These are phyloP conservation scores for Isoetes engelmannii DNA, from an alignment of 83 land plant species.

Conservation along the genomic window DNA sequence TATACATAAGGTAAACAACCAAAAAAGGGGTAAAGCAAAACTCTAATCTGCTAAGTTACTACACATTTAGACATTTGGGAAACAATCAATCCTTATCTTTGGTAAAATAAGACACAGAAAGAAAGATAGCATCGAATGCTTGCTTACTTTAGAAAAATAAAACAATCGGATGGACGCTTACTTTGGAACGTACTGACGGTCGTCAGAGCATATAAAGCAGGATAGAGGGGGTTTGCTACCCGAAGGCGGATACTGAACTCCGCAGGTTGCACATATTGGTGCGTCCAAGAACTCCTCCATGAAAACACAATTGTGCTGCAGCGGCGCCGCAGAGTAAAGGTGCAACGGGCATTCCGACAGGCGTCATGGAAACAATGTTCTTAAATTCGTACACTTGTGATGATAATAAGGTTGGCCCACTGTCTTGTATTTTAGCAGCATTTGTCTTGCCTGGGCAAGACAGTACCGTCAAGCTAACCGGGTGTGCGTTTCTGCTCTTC, in stretches of 20 bases:
- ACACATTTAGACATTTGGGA: background rate
- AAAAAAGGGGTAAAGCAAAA: background rate
- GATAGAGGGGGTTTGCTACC: background rate
- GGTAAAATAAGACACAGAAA: background rate
- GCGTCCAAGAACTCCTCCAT: constrained; percentile 14
- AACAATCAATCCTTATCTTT: background rate
- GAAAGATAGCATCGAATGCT: background rate
- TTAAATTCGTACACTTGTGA: no score
- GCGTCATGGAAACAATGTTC: no score
- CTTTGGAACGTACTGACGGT: constrained; percentile 26
- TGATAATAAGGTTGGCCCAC: no score
- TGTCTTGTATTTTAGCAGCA: no score
- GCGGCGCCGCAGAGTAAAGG: no score
- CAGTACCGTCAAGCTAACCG: no score
- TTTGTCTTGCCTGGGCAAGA: no score
- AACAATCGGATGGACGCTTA: background rate
- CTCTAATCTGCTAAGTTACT: constrained; percentile 1
- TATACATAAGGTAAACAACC: background rate
- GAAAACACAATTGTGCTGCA: no score
- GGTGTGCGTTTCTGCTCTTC: no score
- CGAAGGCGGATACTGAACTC: constrained; percentile 16
- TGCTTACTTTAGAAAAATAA: background rate
- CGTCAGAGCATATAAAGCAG: constrained; percentile 24
- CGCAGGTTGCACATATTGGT: constrained; percentile 22
- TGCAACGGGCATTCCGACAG: no score